Conservation (phyloP, 768 basidiomycete species). For the Rhodocollybia butyracea region DNA sequence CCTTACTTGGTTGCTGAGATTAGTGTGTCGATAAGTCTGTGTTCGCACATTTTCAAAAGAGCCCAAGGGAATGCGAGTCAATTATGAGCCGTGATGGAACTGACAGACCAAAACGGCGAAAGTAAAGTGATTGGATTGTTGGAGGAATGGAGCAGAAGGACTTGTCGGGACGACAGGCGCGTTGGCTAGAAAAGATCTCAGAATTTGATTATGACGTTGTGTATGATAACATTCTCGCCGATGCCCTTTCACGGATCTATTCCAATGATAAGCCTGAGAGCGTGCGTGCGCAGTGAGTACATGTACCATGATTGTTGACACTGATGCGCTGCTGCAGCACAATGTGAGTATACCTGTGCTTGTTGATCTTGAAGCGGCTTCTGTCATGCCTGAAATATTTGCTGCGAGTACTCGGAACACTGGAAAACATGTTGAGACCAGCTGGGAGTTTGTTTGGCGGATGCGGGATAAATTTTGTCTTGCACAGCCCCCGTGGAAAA, state of each 20-base stretch:
- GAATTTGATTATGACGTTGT: no score
- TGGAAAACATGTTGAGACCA: neutral
- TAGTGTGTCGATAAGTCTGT: slow-evolving; percentile 61
- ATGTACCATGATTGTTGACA: no score
- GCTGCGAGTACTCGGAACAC: neutral
- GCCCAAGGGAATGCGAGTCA: slow-evolving; percentile 6
- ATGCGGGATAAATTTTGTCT: slow-evolving; percentile 9
- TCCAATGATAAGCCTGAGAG: no score
- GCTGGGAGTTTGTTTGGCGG: neutral
- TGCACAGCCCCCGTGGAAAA: slow-evolving; percentile 9
- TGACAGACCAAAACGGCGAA: neutral
- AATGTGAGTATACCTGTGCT: no score
- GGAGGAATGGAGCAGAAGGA: neutral
- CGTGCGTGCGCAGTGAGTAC: no score
- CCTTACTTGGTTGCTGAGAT: slow-evolving; percentile 63
- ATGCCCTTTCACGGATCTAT: no score
- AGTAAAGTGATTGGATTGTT: neutral
- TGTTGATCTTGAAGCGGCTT: neutral
- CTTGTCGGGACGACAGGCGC: no score
- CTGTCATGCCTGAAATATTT: neutral
- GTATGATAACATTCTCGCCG: no score
- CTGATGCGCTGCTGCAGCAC: no score
- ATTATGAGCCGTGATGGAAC: neutral
- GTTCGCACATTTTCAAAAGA: slow-evolving; percentile 20
- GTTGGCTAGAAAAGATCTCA: no score